Base-by-base conservation (phyloP, 2,329 filamentous ascomycete genomes). In the Neofusicoccum cordaticola region DNA sequence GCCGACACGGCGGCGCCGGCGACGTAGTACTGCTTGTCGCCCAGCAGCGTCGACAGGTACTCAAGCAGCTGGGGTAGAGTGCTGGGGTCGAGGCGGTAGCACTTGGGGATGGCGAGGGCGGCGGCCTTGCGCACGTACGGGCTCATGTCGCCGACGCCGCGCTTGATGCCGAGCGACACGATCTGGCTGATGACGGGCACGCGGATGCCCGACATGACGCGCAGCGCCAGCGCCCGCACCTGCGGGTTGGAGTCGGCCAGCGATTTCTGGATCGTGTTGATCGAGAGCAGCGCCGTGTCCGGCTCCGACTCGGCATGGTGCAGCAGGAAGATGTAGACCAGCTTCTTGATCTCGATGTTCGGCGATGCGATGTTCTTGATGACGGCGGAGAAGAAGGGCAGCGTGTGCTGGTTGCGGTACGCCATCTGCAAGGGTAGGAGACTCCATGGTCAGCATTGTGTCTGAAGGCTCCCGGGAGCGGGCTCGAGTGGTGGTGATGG, bases 251-350 rank as follows among this genome's bases (percentile, higher is more conserved):
- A 84, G 78, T 99, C 95, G 27, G 93, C 96, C 65, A 99, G 86
- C 9, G 94, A 97, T 79, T 97, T 98, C 75, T 99, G 95, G 71
- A 99, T 98, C 6, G 95, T 96, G 79, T 99, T 99, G 85, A 99
- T 97, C 66, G 93, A 97, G 50, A 99, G 85, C 42, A 99, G 85
- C 19, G 95, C 93, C 51, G 97, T 90, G 78, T 99, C 95, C 65
- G 94, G 95, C 74, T 98, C 95, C 68, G 93, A 88, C 77, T 98
- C 95, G 76, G 95, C 95, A 84, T 99, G 93, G 75, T 96, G 92
- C 66, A 98, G 90, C 67, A 99, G 88, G 79, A 97, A 99, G 75
- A 97, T 96, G 82, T 99, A 99, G 67, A 99, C 95, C 64, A 99
- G 88, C 78, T 98, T 98, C 80, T 97, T 96, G 78, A 98, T 93